Evolutionary conservation across 2,329 filamentous ascomycete genomes (phyloP), one percentile per base, ranked within the genome.

Genomic region (Huntiella abstrusa): DNA sequence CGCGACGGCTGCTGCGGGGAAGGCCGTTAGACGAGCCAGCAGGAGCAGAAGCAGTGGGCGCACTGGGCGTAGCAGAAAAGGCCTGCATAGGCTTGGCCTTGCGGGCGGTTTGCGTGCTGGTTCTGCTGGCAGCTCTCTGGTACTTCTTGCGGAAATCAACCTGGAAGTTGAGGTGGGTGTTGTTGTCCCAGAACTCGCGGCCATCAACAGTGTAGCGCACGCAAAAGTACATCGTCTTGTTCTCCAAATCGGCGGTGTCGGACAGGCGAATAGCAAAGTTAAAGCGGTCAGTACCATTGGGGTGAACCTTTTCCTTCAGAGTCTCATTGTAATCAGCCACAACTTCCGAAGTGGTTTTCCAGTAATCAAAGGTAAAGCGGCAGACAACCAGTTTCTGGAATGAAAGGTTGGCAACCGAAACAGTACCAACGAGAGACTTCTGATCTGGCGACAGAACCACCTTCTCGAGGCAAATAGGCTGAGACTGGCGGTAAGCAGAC

Each of bases 321-420:
- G 91, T 83, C 51, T 83, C 75, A 59, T 78, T 80, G 64, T 75
- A 98, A 55, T 95, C 86, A n/a, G 84, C 88, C 34, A 72, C 71
- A 1, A 96, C 82, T 59, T 98, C 91, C 1, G 91, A 98, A 0
- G 87, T 92, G 0, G 91, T 98, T 70, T 93, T 94, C 91, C 91
- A 98, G 64, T 93, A 91, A 61, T 98, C 91, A 41, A 95, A 72
- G 0, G 91, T 98, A 61, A 98, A 98, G 43, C 91, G 77, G 60
- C 85, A 88, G n/a, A 81, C 77, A 46, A 98, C 84, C 4, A 70
- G 62, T 64, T 98, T 98, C 46, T 87, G 74, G 64, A 93, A 98
- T 0, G 86, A 76, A 38, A 96, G 63, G 61, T 98, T 98, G 58
- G 80, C 77, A 16, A 93, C 87, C 5, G 77, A 82, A 45, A 94